A percentile compares a stretch with the other conserved stretches of the same genome.
Evolutionary conservation across 257 asterid genomes (phyloP).

Genomic region (Mitragyna speciosa): DNA sequence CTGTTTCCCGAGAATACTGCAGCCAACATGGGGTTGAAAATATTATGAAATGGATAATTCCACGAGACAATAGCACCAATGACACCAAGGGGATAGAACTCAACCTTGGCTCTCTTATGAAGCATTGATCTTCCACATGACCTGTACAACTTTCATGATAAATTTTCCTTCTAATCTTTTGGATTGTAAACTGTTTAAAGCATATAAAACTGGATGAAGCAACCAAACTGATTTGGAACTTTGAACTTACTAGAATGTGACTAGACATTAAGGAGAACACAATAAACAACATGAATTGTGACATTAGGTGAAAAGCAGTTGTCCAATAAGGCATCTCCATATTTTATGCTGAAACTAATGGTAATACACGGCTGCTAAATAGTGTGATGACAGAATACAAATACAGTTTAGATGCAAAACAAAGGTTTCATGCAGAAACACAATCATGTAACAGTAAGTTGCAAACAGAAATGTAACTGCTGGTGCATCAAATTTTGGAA

Average conservation of each 20-base stretch:
- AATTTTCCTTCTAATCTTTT: neutral
- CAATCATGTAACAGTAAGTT: neutral
- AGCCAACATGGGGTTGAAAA: slow-evolving; percentile 97
- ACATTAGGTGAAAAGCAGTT: neutral
- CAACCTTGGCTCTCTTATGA: slow-evolving; percentile 95
- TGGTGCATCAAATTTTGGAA: neutral
- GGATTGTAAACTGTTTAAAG: neutral
- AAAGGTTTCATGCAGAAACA: neutral
- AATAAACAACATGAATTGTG: neutral
- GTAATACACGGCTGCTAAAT: neutral
- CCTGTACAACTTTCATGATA: slow-evolving; percentile 33
- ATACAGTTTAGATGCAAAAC: too few species aligned
- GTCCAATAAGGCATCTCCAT: neutral
- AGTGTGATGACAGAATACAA: too few species aligned
- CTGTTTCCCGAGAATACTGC: slow-evolving; percentile 96
- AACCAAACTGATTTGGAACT: neutral
- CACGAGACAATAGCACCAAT: slow-evolving; percentile 98
- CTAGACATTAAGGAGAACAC: neutral
- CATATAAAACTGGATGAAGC: slow-evolving; percentile 11
- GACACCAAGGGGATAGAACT: slow-evolving; percentile 94
- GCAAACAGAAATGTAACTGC: neutral
- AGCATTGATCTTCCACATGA: slow-evolving; percentile 95
- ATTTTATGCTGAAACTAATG: neutral
- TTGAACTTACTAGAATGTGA: neutral
- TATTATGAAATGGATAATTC: slow-evolving; percentile 99